phyloP scores from a whole-genome alignment of 495 filamentous ascomycete genomes.

The Penicillium robsamsonii region DNA sequence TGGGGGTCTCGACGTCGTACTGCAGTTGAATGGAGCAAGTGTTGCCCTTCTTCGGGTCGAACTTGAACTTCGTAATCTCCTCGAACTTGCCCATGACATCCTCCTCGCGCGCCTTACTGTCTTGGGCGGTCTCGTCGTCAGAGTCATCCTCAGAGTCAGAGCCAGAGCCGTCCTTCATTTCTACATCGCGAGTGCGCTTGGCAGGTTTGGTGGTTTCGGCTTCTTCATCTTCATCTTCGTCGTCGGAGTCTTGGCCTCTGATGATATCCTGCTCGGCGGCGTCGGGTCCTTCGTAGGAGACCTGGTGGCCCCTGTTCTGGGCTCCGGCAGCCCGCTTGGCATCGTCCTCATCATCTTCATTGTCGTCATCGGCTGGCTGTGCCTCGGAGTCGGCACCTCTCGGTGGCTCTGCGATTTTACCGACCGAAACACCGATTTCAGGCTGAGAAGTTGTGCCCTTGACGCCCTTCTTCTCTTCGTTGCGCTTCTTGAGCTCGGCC shows the following conservation, averaged over 20 bases:
- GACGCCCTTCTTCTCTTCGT: slow-evolving; percentile 58
- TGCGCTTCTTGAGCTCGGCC: slow-evolving; percentile 76
- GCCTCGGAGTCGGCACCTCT: slow-evolving; percentile 53
- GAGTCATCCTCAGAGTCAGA: slow-evolving; percentile 32
- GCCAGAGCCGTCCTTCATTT: slow-evolving; percentile 36
- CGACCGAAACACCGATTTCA: slow-evolving; percentile 75
- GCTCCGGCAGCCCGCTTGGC: slow-evolving; percentile 75
- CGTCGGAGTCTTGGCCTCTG: slow-evolving; percentile 38
- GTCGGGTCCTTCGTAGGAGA: slow-evolving; percentile 87
- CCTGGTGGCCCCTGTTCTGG: slow-evolving; percentile 71
- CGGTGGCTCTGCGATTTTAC: slow-evolving; percentile 61
- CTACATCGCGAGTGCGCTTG: slow-evolving; percentile 22
- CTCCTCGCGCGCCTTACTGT: slow-evolving; percentile 55
- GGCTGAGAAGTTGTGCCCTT: slow-evolving; percentile 66
- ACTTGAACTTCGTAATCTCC: slow-evolving; percentile 72
- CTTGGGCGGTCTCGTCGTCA: slow-evolving; percentile 41
- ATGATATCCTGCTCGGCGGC: slow-evolving; percentile 82
- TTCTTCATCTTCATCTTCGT: slow-evolving; percentile 43
- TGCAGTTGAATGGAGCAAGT: slow-evolving; percentile 81
- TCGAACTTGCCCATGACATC: slow-evolving; percentile 63
- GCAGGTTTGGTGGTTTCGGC: slow-evolving; percentile 28
- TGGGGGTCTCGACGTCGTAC: slow-evolving; percentile 76
- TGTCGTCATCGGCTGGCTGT: slow-evolving; percentile 67
- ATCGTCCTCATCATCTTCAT: slow-evolving; percentile 79
- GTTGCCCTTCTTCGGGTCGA: slow-evolving; percentile 69